Evolutionary conservation across 495 filamentous ascomycete genomes (phyloP), one percentile per base, ranked within the genome.

Genomic region (Trichoderma asperelloides): DNA sequence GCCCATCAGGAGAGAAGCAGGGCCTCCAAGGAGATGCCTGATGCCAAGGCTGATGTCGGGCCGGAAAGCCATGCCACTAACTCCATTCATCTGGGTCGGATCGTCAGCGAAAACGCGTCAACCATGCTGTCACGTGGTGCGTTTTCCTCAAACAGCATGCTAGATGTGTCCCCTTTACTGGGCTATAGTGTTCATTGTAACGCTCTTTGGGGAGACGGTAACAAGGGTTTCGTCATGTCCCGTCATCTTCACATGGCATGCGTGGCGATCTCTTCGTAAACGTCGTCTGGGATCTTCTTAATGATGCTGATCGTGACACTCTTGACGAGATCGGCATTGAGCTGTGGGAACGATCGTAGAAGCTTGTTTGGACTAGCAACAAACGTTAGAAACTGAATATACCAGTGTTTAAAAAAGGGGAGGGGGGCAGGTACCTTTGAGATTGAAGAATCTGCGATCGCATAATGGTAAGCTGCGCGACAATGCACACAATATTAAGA

Each of bases 401-500:
- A 51, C 47, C 67, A 21, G 8, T n/a, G 9, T n/a, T 9, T n/a
- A 25, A 16, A 62, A 16, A 33, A 13, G 43, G 40, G 33, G 9
- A 43, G 33, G 9, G 23, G 16, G n/a, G 3, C 1, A 81, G 81
- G 70, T 81, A 97, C 95, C 91, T 98, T 55, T 88, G 82, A 69
- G 88, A 93, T 45, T 84, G 84, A 68, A 98, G 78, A 65, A 99
- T 86, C 60, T 88, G 86, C 65, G 96, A 92, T 64, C 93, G 81
- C 78, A 97, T 91, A 69, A 95, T 84, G 49, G 96, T 85, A 63
- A 99, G 79, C 77, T 99, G 95, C n/a, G 93, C 92, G 28, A 98
- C 96, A 69, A 99, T 97, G 72, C 96, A 98, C 12, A 99, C 74
- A 63, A 99, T 91, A 71, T 99, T 99, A 62, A 98, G 74, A 77